phyloP scores from a whole-genome alignment of 768 basidiomycete genomes.

The Pseudohyphozyma bogoriensis region DNA sequence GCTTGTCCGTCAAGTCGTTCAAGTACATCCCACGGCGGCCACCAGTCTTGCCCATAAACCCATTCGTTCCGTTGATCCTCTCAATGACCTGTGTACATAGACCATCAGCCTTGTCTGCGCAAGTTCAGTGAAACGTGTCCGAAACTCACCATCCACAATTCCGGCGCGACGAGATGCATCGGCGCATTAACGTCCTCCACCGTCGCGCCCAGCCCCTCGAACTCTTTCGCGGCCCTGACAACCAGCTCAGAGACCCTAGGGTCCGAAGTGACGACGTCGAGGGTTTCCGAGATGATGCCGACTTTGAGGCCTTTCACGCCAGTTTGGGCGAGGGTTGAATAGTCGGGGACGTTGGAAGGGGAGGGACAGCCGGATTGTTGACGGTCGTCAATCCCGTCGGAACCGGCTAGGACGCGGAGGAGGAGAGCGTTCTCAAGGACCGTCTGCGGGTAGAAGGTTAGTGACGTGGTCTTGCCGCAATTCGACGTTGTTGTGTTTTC shows the following conservation, averaged over 20 bases:
- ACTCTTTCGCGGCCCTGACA: conserved; percentile 37
- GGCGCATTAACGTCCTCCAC: conserved; percentile 44
- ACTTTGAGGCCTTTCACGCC: conserved; percentile 40
- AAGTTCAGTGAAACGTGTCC: conserved; percentile 8
- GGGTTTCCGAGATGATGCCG: conserved; percentile 42
- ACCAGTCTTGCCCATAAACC: conserved; percentile 29
- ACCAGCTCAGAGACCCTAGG: conserved; percentile 40
- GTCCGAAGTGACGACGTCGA: conserved; percentile 39
- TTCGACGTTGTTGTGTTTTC: no score
- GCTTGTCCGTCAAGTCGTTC: conserved; percentile 34
- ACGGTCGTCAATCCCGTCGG: conserved; percentile 45
- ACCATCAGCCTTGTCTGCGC: not conserved
- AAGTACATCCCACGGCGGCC: conserved; percentile 38
- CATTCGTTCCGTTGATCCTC: conserved; percentile 1
- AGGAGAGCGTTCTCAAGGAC: conserved; percentile 40
- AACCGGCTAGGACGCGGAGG: conserved; percentile 43
- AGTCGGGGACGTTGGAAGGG: conserved; percentile 39
- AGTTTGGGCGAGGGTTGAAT: conserved; percentile 31
- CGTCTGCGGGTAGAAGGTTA: not conserved
- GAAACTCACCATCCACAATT: not conserved
- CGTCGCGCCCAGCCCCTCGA: conserved; percentile 40
- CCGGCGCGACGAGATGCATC: conserved; percentile 27
- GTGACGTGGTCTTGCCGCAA: not conserved
- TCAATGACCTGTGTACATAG: conserved; percentile 22
- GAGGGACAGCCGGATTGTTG: conserved; percentile 38